A percentile compares a stretch with the other conserved stretches of the same genome.
These are phyloP conservation scores for Coemansia sp. DNA, from an alignment of 192 early-diverging fungal species.

Conservation along the genomic window DNA sequence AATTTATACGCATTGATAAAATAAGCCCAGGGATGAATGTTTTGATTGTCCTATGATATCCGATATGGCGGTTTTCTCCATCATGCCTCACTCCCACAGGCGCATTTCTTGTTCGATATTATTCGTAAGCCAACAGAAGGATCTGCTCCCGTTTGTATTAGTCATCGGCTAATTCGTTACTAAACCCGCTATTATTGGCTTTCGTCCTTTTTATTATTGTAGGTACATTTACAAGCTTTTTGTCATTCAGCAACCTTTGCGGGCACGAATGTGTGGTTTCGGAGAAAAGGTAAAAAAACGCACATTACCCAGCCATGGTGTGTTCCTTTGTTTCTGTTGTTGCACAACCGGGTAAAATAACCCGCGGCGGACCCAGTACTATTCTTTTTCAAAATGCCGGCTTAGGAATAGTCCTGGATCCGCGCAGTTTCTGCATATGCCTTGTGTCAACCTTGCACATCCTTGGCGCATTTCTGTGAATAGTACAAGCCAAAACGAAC, in stretches of 20 bases:
- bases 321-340: too few species aligned
- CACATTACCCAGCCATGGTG: too few species aligned
- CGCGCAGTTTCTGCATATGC: too few species aligned
- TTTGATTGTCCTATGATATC: not conserved
- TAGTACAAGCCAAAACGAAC: too few species aligned
- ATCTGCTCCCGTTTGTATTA: not conserved
- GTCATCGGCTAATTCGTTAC: not conserved
- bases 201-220: constrained; percentile 4
- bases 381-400: too few species aligned
- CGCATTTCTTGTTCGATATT: not conserved
- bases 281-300: constrained; percentile 68
- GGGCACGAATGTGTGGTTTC: constrained; percentile 71
- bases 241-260: constrained; percentile 66
- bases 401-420: too few species aligned
- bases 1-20: not conserved
- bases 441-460: too few species aligned
- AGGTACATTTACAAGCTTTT: constrained; percentile 57
- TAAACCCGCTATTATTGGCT: not conserved
- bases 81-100: not conserved
- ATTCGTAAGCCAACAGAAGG: not conserved
- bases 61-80: not conserved
- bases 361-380: too few species aligned
- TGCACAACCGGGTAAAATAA: too few species aligned
- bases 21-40: not conserved
- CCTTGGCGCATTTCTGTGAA: too few species aligned